Base-by-base conservation (phyloP, 2,329 filamentous ascomycete genomes). In the Alternaria rosae region DNA sequence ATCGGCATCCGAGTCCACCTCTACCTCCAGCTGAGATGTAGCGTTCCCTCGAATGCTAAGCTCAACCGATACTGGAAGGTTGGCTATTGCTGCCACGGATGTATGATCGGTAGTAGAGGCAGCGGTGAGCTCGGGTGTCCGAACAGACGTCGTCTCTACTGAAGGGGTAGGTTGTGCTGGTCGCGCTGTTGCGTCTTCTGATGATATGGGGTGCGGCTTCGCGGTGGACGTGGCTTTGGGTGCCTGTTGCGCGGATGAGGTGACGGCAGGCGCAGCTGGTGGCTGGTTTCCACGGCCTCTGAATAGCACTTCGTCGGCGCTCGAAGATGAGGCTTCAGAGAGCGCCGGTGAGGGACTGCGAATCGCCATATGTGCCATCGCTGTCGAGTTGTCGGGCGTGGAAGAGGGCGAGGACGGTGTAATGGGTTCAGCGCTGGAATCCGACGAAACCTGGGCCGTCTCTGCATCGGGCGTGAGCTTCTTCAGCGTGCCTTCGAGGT, bases 251-350 rank as follows among this genome's bases (percentile, higher is more conserved):
- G 13, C 17, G 11, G 47, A 38, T 8, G 30, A 38, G 20, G 48
- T 45, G 20, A 51, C 45, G 25, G 25, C 41, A 20, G 64, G 50
- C 12, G 61, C 54, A 21, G 54, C 54, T 15, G 62, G 54, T 17
- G 57, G 61, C 15, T 64, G 62, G 13, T 25, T 23, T 30, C 59
- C 61, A 48, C 78, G 75, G 8, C 78, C 78, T 61, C 65, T 67
- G 64, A 80, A 80, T 17, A 80, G 64, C 6, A 92, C 82, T 66
- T 97, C 92, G 50, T 92, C 91, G 70, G 89, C 62, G 26, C 63
- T 70, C 10, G 68, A 72, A 13, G 66, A 72, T 4, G 67, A 71
- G 1, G 64, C 54, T n/a, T 68, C 61, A 5, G 75, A 78, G 5
- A 50, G 57, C 5, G 70, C 64, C 8, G 74, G 74, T 6, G 81